Conservation (phyloP, 2,329 filamentous ascomycete species). For the Cryphonectria nitschkei region DNA sequence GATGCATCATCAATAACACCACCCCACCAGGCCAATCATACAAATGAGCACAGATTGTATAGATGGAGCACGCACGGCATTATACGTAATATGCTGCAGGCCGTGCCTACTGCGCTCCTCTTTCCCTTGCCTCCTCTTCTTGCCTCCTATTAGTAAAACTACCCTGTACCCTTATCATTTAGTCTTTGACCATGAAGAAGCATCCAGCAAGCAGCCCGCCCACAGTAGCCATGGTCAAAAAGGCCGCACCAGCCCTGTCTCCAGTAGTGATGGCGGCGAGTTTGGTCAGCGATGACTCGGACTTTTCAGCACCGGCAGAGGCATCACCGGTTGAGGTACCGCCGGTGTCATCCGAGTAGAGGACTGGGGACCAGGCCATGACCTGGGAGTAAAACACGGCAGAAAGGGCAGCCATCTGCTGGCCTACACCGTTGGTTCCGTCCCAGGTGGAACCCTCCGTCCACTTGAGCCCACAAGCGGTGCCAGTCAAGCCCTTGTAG, state of each 20-base stretch:
- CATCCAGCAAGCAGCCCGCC: slow-evolving; percentile 22
- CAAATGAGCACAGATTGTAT: neutral
- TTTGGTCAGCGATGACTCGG: slow-evolving; percentile 17
- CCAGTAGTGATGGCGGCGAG: slow-evolving; percentile 24
- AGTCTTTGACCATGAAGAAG: slow-evolving; percentile 28
- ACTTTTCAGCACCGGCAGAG: slow-evolving; percentile 20
- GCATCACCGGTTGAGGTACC: slow-evolving; percentile 24
- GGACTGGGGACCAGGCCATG: slow-evolving; percentile 32
- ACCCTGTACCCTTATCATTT: neutral
- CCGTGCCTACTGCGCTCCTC: neutral
- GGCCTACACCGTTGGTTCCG: slow-evolving; percentile 49
- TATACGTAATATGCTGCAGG: no score
- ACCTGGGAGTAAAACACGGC: slow-evolving; percentile 46
- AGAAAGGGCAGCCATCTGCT: slow-evolving; percentile 50
- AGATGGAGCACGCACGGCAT: no score
- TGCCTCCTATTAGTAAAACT: neutral
- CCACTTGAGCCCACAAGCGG: slow-evolving; percentile 52
- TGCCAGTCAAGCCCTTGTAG: slow-evolving; percentile 43
- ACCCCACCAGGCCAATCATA: no score
- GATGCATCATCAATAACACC: neutral
- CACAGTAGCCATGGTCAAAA: slow-evolving; percentile 26
- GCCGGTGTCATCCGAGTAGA: slow-evolving; percentile 15
- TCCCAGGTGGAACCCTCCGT: slow-evolving; percentile 44
- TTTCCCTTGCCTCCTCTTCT: neutral
- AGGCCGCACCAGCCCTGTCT: slow-evolving; percentile 23